phyloP scores from a whole-genome alignment of 208 protist species.

The Angomonas desouzai region DNA sequence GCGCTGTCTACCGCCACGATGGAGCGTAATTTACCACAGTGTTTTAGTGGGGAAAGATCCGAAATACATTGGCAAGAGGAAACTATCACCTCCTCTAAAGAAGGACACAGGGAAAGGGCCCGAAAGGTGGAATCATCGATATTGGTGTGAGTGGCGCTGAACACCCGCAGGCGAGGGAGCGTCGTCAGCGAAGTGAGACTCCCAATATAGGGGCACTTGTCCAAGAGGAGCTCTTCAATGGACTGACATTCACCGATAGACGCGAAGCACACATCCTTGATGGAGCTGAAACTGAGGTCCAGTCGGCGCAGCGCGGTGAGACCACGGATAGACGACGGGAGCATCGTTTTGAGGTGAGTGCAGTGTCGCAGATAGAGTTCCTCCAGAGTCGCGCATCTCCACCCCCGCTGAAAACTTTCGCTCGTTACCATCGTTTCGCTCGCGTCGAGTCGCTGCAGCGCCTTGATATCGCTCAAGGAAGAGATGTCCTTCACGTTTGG shows the following conservation, averaged over 20 bases:
- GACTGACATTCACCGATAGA: slow-evolving; percentile 2
- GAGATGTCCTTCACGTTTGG: slow-evolving; percentile 1
- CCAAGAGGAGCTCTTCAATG: slow-evolving; percentile 9
- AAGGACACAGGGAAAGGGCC: slow-evolving; percentile 3
- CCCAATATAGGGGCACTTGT: slow-evolving; percentile 3
- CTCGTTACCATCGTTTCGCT: slow-evolving; percentile 3
- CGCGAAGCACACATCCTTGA: slow-evolving; percentile 6
- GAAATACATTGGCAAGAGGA: background rate
- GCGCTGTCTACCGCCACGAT: background rate
- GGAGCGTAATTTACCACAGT: background rate
- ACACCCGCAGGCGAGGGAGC: background rate
- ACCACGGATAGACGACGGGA: background rate
- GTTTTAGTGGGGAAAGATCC: background rate
- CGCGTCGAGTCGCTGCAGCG: slow-evolving; percentile 13
- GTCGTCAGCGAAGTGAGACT: background rate
- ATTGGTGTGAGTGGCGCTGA: slow-evolving; percentile 3
- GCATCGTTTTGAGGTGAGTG: background rate
- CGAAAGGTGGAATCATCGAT: background rate
- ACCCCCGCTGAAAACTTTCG: background rate
- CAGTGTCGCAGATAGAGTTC: slow-evolving; percentile 14
- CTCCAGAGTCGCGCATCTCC: slow-evolving; percentile 13
- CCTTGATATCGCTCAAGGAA: slow-evolving; percentile 7
- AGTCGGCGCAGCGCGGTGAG: slow-evolving; percentile 6
- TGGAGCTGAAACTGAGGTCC: slow-evolving; percentile 4
- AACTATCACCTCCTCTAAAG: background rate